Percentiles rank a stretch among this genome's conserved stretches.
phyloP scores from a whole-genome alignment of 2,329 filamentous ascomycete species.

The Aschersonia sp. region DNA sequence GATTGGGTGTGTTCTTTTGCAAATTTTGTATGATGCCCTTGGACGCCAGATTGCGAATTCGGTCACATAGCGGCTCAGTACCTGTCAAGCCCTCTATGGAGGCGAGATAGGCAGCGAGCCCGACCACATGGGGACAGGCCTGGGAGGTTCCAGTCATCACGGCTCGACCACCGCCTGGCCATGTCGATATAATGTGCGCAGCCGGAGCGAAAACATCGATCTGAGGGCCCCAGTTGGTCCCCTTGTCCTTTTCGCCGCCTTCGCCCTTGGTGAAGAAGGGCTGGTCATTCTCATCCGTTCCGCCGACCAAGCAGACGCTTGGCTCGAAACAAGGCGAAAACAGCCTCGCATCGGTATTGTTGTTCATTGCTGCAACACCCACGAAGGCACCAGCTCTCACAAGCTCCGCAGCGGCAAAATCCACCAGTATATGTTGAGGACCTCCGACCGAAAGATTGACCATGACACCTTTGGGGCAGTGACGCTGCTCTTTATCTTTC shows the following conservation, averaged over 20 bases:
- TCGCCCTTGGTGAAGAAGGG: background rate
- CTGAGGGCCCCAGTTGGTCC: conserved; percentile 21
- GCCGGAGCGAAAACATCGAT: background rate
- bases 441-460: conserved; percentile 26
- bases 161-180: background rate
- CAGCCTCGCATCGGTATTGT: conserved; percentile 2
- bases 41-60: background rate
- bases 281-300: conserved; percentile 9
- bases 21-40: background rate
- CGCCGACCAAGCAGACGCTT: conserved; percentile 9
- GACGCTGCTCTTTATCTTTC: conserved; percentile 10
- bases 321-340: conserved; percentile 8
- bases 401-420: conserved; percentile 20
- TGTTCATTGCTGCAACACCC: conserved; percentile 8
- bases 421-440: conserved; percentile 4
- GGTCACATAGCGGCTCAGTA: background rate
- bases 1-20: background rate
- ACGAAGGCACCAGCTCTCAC: conserved; percentile 6
- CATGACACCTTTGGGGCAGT: conserved; percentile 17
- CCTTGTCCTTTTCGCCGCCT: conserved; percentile 18
- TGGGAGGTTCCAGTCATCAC: background rate
- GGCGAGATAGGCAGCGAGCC: background rate
- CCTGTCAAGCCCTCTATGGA: background rate
- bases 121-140: background rate
- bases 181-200: background rate